Percentiles rank a stretch among this genome's conserved stretches.
Evolutionary conservation across 2,329 filamentous ascomycete genomes (phyloP).

Genomic region (Colletotrichum echinochloae): DNA sequence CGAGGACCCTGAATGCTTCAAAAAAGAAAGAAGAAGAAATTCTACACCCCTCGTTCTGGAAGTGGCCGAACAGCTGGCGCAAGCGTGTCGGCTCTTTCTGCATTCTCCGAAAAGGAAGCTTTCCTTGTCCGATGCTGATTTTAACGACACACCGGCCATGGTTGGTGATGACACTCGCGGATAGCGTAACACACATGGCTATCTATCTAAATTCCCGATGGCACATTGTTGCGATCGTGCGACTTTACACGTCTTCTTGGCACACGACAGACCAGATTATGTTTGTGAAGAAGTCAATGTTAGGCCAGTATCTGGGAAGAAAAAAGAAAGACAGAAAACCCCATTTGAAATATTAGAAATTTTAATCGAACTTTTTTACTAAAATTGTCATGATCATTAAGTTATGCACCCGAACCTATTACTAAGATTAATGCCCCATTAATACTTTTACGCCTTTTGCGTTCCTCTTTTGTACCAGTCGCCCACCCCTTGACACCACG

Average conservation of each 20-base stretch:
- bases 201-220: background rate
- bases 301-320: background rate
- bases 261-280: background rate
- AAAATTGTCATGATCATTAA: background rate
- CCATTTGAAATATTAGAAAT: no score
- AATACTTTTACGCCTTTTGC: background rate
- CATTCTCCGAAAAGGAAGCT: background rate
- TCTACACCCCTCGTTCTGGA: background rate
- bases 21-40: background rate
- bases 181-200: background rate
- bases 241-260: background rate
- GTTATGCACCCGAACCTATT: background rate
- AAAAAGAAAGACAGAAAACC: no score
- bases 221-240: background rate
- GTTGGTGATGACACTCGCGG: background rate
- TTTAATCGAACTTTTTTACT: background rate
- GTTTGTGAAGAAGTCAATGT: background rate
- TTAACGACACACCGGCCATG: background rate
- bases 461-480: background rate
- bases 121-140: background rate
- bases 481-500: background rate
- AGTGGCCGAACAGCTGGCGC: background rate
- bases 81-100: background rate
- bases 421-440: background rate
- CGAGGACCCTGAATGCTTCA: constrained; percentile 32